These are phyloP conservation scores for Crithidia acanthocephali DNA, from an alignment of 208 protist species.

Conservation along the genomic window DNA sequence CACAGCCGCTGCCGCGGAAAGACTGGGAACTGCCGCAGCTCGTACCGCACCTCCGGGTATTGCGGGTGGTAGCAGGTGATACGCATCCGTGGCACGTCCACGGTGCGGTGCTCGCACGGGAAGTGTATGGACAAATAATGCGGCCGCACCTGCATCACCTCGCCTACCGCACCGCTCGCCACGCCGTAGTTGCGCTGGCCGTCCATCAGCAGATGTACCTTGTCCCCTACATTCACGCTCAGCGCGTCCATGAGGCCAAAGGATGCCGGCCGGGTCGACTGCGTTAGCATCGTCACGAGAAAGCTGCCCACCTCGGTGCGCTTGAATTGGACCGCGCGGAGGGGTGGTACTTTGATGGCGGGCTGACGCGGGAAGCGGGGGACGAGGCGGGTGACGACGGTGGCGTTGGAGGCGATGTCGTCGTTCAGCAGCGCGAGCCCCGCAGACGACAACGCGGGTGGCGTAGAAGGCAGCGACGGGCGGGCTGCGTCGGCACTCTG, in stretches of 20 bases:
- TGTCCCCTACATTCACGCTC: conserved; percentile 72
- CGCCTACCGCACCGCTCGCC: conserved; percentile 75
- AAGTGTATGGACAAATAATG: conserved; percentile 87
- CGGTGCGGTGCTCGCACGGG: conserved; percentile 66
- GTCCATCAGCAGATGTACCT: conserved; percentile 78
- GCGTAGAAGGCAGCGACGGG: not conserved
- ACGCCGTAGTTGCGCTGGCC: conserved; percentile 58
- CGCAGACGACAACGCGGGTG: not conserved
- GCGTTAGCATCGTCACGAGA: conserved; percentile 74
- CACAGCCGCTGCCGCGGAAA: conserved; percentile 77
- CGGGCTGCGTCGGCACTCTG: too few relatives aligned
- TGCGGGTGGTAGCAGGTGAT: conserved; percentile 69
- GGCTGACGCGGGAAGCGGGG: conserved; percentile 83
- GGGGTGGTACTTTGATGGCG: conserved; percentile 56
- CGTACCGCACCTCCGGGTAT: conserved; percentile 79
- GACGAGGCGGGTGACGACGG: conserved; percentile 59
- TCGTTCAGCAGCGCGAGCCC: conserved; percentile 37
- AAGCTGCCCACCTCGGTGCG: conserved; percentile 83
- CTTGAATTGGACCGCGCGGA: conserved; percentile 65
- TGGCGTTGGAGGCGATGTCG: conserved; percentile 71
- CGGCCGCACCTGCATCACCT: conserved; percentile 76
- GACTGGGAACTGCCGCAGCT: conserved; percentile 85
- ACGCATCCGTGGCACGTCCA: conserved; percentile 82
- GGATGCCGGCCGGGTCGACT: conserved; percentile 53
- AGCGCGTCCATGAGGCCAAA: conserved; percentile 73